Evolutionary conservation across 1,139 yeast genomes (phyloP).

Genomic region (Blastobotrys arbuscula): DNA sequence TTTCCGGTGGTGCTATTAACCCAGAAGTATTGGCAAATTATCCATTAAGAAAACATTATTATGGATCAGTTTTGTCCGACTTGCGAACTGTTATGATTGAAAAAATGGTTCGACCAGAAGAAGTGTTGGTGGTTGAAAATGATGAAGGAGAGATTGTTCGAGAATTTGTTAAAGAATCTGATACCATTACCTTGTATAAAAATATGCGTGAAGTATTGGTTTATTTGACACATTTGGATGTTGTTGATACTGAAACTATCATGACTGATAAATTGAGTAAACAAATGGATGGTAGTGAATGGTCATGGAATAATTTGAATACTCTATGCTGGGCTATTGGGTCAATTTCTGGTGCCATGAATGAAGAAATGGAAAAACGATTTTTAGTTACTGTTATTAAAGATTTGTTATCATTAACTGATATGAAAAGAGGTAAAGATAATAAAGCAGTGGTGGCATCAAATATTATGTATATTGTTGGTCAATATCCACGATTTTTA

Average conservation of each 20-base stretch:
- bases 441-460: conserved; percentile 99
- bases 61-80: conserved; percentile 67
- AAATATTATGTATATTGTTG: conserved; percentile 97
- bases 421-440: conserved; percentile 94
- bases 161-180: conserved; percentile 94
- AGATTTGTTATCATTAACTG: conserved; percentile 85
- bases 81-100: conserved; percentile 88
- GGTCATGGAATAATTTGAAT: conserved; percentile 99
- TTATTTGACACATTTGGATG: conserved; percentile 91
- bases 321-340: conserved; percentile 99
- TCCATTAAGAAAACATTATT: conserved; percentile 82
- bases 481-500: conserved; percentile 95
- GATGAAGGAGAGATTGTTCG: conserved; percentile 99
- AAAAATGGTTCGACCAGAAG: conserved; percentile 98
- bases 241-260: conserved; percentile 85
- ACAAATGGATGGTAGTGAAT: conserved; percentile 93
- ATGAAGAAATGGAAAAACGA: conserved; percentile 93
- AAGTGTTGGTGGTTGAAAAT: conserved; percentile 90
- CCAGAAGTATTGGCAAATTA: conserved; percentile 70
- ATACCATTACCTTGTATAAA: conserved; percentile 90
- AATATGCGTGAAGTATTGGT: conserved; percentile 94
- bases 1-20: conserved; percentile 73
- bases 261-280: conserved; percentile 87
- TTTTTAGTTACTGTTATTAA: conserved; percentile 89
- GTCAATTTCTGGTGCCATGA: conserved; percentile 97